Percentiles rank a stretch among this genome's conserved stretches.
Evolutionary conservation across 176 grass and related monocot species (phyloP).

Genomic region (Olyra latifolia): DNA sequence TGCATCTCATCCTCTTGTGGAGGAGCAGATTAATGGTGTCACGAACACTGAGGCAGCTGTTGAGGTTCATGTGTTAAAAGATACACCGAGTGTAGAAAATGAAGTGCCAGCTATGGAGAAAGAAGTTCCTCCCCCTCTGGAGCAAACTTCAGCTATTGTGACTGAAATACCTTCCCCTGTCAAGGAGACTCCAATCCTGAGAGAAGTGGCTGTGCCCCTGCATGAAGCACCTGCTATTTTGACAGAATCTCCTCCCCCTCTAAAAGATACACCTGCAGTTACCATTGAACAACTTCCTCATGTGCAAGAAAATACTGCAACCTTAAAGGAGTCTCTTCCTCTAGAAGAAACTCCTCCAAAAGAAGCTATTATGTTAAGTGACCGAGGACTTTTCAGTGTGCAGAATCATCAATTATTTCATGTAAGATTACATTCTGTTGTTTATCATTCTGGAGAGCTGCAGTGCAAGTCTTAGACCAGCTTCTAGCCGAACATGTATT

Average conservation of each 20-base stretch:
- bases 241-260: constrained; percentile 35
- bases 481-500: background rate
- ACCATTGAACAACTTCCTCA: constrained; percentile 35
- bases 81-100: constrained; percentile 32
- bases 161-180: constrained; percentile 26
- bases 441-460: background rate
- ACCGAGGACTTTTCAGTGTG: constrained; percentile 51
- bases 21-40: constrained; percentile 45
- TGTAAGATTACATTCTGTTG: constrained; percentile 52
- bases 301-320: constrained; percentile 44
- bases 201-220: constrained; percentile 36
- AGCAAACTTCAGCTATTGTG: constrained; percentile 37
- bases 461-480: background rate
- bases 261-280: constrained; percentile 32
- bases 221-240: constrained; percentile 49
- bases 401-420: constrained; percentile 72
- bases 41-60: constrained; percentile 28
- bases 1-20: constrained; percentile 44
- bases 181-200: constrained; percentile 26
- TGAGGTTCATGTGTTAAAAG: constrained; percentile 41
- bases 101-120: constrained; percentile 35
- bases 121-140: constrained; percentile 31
- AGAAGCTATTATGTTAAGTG: constrained; percentile 42
- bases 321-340: constrained; percentile 42
- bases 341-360: constrained; percentile 34